Conservation (phyloP, 768 basidiomycete genomes). For the Tephrocybe sp. region DNA sequence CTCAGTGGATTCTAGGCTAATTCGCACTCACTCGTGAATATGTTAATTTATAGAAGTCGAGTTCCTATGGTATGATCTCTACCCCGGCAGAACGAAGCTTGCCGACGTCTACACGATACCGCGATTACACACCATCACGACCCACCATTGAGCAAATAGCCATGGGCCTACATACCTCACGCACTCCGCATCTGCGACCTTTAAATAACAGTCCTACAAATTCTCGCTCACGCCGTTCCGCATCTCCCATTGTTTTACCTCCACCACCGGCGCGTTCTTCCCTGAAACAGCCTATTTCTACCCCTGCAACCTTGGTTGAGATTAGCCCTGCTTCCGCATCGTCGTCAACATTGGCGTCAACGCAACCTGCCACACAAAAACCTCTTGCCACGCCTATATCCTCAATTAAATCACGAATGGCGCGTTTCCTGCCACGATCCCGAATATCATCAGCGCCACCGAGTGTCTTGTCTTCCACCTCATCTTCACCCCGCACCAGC, state of each 20-base stretch:
- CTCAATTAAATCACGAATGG: conserved; percentile 43
- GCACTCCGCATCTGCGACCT: conserved; percentile 67
- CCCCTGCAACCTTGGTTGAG: conserved; percentile 31
- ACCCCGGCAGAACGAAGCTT: conserved; percentile 37
- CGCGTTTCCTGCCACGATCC: conserved; percentile 45
- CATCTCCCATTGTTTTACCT: conserved; percentile 34
- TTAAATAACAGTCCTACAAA: conserved; percentile 27
- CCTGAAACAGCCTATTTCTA: conserved; percentile 51
- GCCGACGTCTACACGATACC: conserved; percentile 30
- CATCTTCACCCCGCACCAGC: conserved; percentile 38
- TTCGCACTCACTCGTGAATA: neutral
- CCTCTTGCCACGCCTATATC: conserved; percentile 15
- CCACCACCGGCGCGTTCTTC: conserved; percentile 64
- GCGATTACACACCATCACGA: conserved; percentile 38
- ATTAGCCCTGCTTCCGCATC: conserved; percentile 44
- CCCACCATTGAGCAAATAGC: conserved; percentile 77
- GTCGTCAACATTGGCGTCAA: conserved; percentile 47
- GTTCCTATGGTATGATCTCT: conserved; percentile 34
- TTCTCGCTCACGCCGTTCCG: conserved; percentile 27
- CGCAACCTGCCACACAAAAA: conserved; percentile 25
- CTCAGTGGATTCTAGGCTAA: neutral
- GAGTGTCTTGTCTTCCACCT: conserved; percentile 28
- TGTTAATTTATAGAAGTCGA: conserved; percentile 9
- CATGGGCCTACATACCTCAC: conserved; percentile 76
- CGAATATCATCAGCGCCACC: conserved; percentile 38